Conservation (phyloP, 805 yeast species). For the Nakazawaea ernobii region DNA sequence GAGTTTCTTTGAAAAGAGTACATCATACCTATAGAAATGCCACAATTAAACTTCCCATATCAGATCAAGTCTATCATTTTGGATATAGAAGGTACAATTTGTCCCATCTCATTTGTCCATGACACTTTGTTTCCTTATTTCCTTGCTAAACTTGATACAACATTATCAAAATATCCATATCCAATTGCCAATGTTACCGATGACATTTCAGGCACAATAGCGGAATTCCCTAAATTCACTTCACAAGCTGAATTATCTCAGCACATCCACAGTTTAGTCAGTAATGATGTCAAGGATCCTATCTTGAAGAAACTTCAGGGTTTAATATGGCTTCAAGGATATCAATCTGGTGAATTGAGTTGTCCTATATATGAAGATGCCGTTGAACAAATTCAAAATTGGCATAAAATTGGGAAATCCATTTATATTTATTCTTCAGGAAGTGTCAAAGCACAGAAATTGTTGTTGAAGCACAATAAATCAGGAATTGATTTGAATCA, state of each 20-base stretch:
- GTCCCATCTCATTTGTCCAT: constrained; percentile 86
- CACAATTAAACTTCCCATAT: constrained; percentile 4
- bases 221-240: constrained; percentile 37
- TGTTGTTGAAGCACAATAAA: constrained; percentile 63
- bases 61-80: constrained; percentile 34
- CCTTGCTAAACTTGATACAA: constrained; percentile 37
- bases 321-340: constrained; percentile 74
- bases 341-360: constrained; percentile 63
- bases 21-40: neutral
- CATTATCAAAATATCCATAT: constrained; percentile 25
- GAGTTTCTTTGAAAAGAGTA: too few species aligned
- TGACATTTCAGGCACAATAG: constrained; percentile 28
- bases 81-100: constrained; percentile 90
- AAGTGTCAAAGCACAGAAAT: constrained; percentile 77
- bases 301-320: constrained; percentile 79
- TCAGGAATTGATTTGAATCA: constrained; percentile 46
- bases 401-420: constrained; percentile 26
- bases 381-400: constrained; percentile 42
- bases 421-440: constrained; percentile 87
- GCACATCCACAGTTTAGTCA: constrained; percentile 55
- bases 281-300: constrained; percentile 70
- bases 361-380: constrained; percentile 82
- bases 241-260: constrained; percentile 28
- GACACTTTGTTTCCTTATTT: constrained; percentile 77
- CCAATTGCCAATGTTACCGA: constrained; percentile 27